Conservation (phyloP, 225 moss, liverwort and hornwort genomes). For the Marchantia paleacea region DNA sequence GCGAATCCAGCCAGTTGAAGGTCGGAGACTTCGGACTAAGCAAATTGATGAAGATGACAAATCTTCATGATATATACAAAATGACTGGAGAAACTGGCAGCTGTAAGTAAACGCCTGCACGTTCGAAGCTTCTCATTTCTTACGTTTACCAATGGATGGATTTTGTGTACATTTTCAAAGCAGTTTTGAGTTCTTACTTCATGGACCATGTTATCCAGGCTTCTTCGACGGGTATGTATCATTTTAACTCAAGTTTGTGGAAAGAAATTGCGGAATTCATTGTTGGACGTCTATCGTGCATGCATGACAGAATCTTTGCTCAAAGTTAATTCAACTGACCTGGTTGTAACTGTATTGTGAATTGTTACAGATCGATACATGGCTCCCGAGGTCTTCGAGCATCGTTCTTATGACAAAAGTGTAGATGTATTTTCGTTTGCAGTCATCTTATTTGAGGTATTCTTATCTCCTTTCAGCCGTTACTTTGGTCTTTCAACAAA, state of each 20-base stretch:
- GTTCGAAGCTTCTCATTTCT: not conserved
- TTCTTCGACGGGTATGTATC: not conserved
- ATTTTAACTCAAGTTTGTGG: too few relatives aligned
- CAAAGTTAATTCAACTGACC: not conserved
- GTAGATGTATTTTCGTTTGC: conserved; percentile 85
- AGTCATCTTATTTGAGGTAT: conserved; percentile 66
- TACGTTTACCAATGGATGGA: not conserved
- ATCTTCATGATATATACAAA: conserved; percentile 69
- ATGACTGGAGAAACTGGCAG: conserved; percentile 97
- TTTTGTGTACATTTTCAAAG: not conserved
- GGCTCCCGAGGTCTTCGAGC: conserved; percentile 95
- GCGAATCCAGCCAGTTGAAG: conserved; percentile 64
- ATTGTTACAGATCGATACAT: conserved; percentile 65
- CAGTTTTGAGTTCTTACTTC: not conserved
- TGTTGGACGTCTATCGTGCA: not conserved
- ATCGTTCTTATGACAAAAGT: conserved; percentile 64
- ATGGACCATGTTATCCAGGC: not conserved
- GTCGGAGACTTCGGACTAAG: conserved; percentile 84
- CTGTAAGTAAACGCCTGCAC: conserved; percentile 38
- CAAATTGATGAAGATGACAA: conserved; percentile 67
- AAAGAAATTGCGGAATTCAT: too few relatives aligned
- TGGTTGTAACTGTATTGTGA: not conserved
- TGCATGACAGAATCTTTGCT: not conserved
- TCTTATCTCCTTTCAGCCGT: not conserved
- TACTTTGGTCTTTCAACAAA: too few relatives aligned